Evolutionary conservation across 257 asterid genomes (phyloP), one percentile per base, ranked within the genome.

Genomic region (Eustoma russellianum): DNA sequence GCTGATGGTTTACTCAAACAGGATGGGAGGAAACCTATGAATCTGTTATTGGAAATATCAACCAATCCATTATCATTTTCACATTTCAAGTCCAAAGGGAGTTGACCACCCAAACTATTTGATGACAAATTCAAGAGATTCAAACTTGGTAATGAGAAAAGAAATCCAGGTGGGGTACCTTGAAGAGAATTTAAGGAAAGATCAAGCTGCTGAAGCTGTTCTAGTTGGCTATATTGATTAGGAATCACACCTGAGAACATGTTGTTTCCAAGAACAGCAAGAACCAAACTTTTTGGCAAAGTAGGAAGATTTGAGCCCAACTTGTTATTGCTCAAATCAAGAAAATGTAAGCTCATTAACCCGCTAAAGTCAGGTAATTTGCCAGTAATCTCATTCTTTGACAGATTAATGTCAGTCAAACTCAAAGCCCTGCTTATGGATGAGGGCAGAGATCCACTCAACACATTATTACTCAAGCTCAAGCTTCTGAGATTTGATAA

Each of bases 31-130:
- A 13, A 12, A 7, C 94, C 94, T 7, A 46, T 73, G 61, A 83
- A 45, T 71, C 77, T 72, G 59, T 83, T 83, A 55, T 81, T 71
- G 6, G 94, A 78, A 16, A 83, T 64, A 66, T 83, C 90, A 40
- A 83, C 85, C 40, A 24, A 51, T 24, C 50, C 70, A 53, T 78
- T 77, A 56, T 64, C 68, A 15, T 52, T 38, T 4, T 83, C 81
- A 63, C 94, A 83, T 13, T 50, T 70, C 69, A 78, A 33, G 40
- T 50, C 66, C 47, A 24, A 8, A 13, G 82, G 75, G n/a, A 83
- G 62, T 0, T 73, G 56, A 30, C 94, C 94, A 28, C 35, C 59
- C 62, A 83, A 54, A 70, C 18, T 47, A 35, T 83, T 83, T 1
- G 83, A 76, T 5, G 79, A 70, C 64, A 83, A 59, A 53, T 74